Percentiles rank a stretch among this genome's conserved stretches.
Evolutionary conservation across 345 rosid species (phyloP).

Genomic region (Citrus sp.): DNA sequence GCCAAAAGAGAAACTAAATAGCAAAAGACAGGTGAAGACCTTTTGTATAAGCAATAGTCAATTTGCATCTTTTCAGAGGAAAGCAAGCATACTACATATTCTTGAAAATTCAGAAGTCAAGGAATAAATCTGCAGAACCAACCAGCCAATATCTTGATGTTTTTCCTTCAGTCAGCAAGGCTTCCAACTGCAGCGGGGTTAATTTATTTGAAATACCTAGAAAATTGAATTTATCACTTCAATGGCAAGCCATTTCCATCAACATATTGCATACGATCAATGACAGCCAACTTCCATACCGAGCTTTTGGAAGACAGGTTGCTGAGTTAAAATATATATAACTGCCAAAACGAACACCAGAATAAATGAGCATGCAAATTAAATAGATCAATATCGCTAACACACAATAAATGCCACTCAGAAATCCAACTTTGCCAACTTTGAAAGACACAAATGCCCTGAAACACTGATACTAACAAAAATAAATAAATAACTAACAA

Average conservation of each 20-base stretch:
- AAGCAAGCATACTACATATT: not conserved
- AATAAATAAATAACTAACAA: not conserved
- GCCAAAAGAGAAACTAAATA: not conserved
- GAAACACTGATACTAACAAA: not conserved
- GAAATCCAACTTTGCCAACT: not conserved
- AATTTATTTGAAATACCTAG: slow-evolving; percentile 63
- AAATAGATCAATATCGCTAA: not conserved
- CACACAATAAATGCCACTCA: not conserved
- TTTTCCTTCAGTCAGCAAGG: slow-evolving; percentile 68
- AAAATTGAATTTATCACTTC: slow-evolving; percentile 8
- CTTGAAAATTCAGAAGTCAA: not conserved
- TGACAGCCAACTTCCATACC: slow-evolving; percentile 38
- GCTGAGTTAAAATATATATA: slow-evolving; percentile 59
- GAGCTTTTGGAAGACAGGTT: slow-evolving; percentile 59
- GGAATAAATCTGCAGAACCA: slow-evolving; percentile 31
- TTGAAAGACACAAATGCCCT: not conserved
- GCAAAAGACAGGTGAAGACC: not conserved
- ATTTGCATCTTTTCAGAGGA: not conserved
- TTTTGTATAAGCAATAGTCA: not conserved
- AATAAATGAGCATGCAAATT: not conserved
- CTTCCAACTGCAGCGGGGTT: slow-evolving; percentile 87
- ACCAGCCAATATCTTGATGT: slow-evolving; percentile 91
- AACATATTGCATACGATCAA: not conserved
- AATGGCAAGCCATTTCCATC: not conserved
- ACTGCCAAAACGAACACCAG: slow-evolving; percentile 46